Evolutionary conservation across 2,329 filamentous ascomycete genomes (phyloP).

Genomic region (Aspergillus flavus): DNA sequence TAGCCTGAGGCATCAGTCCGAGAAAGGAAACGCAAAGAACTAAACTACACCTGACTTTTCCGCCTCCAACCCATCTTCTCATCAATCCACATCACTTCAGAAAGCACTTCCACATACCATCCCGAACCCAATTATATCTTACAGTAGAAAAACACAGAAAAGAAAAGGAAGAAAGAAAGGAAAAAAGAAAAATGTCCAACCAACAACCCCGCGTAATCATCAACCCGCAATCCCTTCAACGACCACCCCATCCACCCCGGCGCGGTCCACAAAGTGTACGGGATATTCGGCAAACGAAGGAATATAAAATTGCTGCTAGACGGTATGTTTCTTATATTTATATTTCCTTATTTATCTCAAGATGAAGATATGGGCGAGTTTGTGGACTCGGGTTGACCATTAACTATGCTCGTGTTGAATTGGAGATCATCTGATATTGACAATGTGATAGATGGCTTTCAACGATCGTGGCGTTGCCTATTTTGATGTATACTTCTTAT

Average conservation of each 20-base stretch:
- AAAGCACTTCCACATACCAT: not conserved
- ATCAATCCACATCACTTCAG: not conserved
- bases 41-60: not conserved
- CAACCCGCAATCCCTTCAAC: conserved; percentile 14
- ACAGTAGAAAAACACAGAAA: not conserved
- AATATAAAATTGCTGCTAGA: conserved; percentile 43
- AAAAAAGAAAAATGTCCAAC: conserved; percentile 9
- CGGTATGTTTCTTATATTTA: conserved; percentile 27
- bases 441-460: conserved; percentile 31
- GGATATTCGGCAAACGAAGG: conserved; percentile 45
- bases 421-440: not conserved
- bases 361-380: not conserved
- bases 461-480: conserved; percentile 36
- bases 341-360: not conserved
- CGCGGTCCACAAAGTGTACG: conserved; percentile 10
- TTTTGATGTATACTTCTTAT: conserved; percentile 36
- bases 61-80: not conserved
- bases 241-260: not conserved
- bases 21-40: not conserved
- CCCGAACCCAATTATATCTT: not conserved
- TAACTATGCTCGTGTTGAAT: too few species aligned
- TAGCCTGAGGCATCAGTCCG: conserved; percentile 8
- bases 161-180: not conserved
- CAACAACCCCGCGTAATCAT: conserved; percentile 21
- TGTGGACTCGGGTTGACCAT: not conserved